phyloP scores from a whole-genome alignment of 345 rosid genomes.

The Salix purpurea region DNA sequence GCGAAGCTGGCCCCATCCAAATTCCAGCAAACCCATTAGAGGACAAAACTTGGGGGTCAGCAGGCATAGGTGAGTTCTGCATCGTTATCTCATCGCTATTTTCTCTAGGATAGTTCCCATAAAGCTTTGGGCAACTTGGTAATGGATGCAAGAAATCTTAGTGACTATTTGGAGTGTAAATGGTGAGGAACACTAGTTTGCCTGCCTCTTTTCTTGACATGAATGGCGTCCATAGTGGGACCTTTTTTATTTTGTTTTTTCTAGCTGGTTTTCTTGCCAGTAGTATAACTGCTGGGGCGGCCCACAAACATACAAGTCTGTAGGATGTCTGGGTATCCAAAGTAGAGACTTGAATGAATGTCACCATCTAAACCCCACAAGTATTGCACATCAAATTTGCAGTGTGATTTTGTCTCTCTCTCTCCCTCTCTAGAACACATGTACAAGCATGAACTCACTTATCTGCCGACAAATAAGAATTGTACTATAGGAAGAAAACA shows the following conservation, averaged over 20 bases:
- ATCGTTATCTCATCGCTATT: neutral
- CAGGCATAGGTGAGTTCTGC: neutral
- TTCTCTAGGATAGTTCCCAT: neutral
- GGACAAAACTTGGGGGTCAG: neutral
- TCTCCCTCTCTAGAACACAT: neutral
- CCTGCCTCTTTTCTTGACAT: constrained; percentile 3
- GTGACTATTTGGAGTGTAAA: neutral
- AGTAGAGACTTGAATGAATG: constrained; percentile 20
- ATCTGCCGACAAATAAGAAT: neutral
- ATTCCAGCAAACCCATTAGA: too few species aligned
- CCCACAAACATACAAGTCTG: constrained; percentile 37
- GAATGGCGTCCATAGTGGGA: constrained; percentile 27
- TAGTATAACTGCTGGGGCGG: constrained; percentile 19
- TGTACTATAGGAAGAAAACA: neutral
- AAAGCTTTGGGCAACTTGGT: neutral
- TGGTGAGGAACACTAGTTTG: constrained; percentile 21
- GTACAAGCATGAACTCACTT: neutral
- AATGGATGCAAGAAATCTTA: neutral
- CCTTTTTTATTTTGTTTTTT: neutral
- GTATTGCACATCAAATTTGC: neutral
- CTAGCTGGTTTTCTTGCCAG: constrained; percentile 23
- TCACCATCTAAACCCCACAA: neutral
- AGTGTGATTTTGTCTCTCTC: neutral
- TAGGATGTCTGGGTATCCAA: constrained; percentile 38
- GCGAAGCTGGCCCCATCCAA: too few species aligned